phyloP scores from a whole-genome alignment of 768 basidiomycete genomes.

The Pisolithus albus region DNA sequence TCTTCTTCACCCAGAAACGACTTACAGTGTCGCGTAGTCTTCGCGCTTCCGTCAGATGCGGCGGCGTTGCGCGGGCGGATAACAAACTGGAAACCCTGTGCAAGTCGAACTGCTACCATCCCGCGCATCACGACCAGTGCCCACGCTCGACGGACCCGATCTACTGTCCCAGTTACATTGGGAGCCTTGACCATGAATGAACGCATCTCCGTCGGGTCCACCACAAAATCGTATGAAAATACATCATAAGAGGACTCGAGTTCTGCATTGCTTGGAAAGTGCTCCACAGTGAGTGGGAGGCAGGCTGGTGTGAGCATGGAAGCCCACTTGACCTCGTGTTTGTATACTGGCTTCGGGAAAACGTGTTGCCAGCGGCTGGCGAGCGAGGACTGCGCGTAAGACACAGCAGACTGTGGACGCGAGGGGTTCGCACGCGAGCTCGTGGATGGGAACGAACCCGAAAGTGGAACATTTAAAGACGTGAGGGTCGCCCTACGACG shows the following conservation, averaged over 20 bases:
- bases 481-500: slow-evolving; percentile 46
- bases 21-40: slow-evolving; percentile 40
- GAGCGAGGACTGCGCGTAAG: slow-evolving; percentile 63
- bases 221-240: slow-evolving; percentile 82
- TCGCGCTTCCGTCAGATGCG: slow-evolving; percentile 26
- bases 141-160: slow-evolving; percentile 62
- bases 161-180: slow-evolving; percentile 37
- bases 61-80: slow-evolving; percentile 37
- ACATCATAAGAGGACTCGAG: slow-evolving; percentile 73
- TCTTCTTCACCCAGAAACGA: slow-evolving; percentile 55
- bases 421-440: slow-evolving; percentile 57
- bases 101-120: slow-evolving; percentile 87
- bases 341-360: slow-evolving; percentile 63
- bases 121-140: slow-evolving; percentile 81
- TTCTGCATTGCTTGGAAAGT: slow-evolving; percentile 72
- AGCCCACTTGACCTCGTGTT: slow-evolving; percentile 90
- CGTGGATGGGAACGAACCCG: slow-evolving; percentile 40
- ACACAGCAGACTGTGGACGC: slow-evolving; percentile 48
- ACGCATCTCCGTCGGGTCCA: slow-evolving; percentile 76
- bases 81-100: slow-evolving; percentile 94
- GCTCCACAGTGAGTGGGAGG: slow-evolving; percentile 85
- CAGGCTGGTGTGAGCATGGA: slow-evolving; percentile 80
- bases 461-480: slow-evolving; percentile 34
- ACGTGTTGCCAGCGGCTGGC: slow-evolving; percentile 88
- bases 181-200: slow-evolving; percentile 81